Percentiles rank a stretch among this genome's conserved stretches.
phyloP scores from a whole-genome alignment of 352 stramenopile species.

The Pythium scleroteichum region DNA sequence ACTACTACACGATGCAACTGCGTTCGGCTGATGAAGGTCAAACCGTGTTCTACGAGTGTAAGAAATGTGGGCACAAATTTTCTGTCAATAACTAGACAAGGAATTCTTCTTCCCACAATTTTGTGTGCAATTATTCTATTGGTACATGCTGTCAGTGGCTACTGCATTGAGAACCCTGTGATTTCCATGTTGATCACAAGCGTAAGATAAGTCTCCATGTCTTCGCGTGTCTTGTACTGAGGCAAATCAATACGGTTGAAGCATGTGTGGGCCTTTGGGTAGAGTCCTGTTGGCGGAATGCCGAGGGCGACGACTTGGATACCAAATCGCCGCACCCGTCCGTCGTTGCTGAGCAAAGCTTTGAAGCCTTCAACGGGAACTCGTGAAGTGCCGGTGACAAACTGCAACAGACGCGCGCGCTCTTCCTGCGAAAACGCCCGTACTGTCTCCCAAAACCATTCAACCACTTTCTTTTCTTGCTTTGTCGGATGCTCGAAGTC shows the following conservation, averaged over 20 bases:
- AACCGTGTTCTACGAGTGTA: conserved; percentile 99
- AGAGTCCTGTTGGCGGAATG: conserved; percentile 62
- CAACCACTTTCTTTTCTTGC: conserved; percentile 63
- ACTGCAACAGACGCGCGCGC: conserved; percentile 86
- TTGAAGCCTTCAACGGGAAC: conserved; percentile 97
- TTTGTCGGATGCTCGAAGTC: conserved; percentile 63
- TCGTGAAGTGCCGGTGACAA: conserved; percentile 88
- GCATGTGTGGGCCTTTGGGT: conserved; percentile 86
- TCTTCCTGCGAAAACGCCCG: conserved; percentile 81
- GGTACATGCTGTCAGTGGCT: too few relatives aligned
- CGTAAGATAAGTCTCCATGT: conserved; percentile 95
- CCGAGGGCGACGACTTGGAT: conserved; percentile 94
- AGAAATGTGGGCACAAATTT: conserved; percentile 93
- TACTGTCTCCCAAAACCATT: conserved; percentile 91
- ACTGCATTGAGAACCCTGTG: conserved; percentile 97
- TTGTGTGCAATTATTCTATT: not conserved
- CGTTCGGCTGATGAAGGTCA: conserved; percentile 98
- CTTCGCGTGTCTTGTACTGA: conserved; percentile 64
- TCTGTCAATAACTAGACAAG: conserved; percentile 85
- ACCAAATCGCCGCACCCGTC: conserved; percentile 93
- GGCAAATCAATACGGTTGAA: conserved; percentile 89
- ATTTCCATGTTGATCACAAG: conserved; percentile 98
- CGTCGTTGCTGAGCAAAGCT: conserved; percentile 73
- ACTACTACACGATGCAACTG: conserved; percentile 99
- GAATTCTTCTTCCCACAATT: conserved; percentile 4